Base-by-base conservation (phyloP, 257 asterid genomes). In the Nemophila menziesii region DNA sequence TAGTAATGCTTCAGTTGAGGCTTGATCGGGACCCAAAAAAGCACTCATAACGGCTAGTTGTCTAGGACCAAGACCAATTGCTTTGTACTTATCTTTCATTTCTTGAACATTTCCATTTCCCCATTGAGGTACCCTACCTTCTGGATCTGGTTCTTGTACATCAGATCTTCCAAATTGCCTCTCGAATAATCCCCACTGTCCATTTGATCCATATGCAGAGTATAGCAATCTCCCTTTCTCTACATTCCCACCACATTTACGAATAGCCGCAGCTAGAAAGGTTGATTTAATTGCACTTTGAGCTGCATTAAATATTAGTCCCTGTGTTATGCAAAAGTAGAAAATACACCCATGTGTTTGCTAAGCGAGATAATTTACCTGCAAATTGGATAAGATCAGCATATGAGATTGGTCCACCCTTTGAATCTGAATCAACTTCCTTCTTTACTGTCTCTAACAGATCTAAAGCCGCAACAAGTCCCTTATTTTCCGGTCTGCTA, bases 121-220 rank as follows among this genome's bases (percentile, higher is more conserved):
- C 96, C 96, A 89, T 56, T 51, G 68, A 52, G 94, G 94, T 36
- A 89, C 85, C 61, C 94, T 72, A 44, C 96, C 98, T 61, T 80
- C 94, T 34, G 96, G 96, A 66, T 89, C 98, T 44, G 96, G 81
- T 43, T 72, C 68, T 51, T 74, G 79, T 15, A 81, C 73, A 57
- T 89, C 98, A 7, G 80, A 57, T 55, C 96, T 68, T 33, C 98
- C 98, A 51, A 81, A 89, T 59, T 60, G 66, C 80, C 39, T 72
- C 59, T 89, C 93, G 53, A 89, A 89, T 62, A 74, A 69, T 46
- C 92, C 83, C 98, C 96, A 89, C 94, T 89, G 98, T 47, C 94
- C 96, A 51, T 39, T 77, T 36, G 98, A 85, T 47, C 98, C 98
- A 56, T 78, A 90, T 18, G 90, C 98, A 24, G 62, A 54, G 78